Evolutionary conservation across 2,329 filamentous ascomycete species (phyloP), one percentile per base, ranked within the genome.

Genomic region (Nigrospora oryzae): DNA sequence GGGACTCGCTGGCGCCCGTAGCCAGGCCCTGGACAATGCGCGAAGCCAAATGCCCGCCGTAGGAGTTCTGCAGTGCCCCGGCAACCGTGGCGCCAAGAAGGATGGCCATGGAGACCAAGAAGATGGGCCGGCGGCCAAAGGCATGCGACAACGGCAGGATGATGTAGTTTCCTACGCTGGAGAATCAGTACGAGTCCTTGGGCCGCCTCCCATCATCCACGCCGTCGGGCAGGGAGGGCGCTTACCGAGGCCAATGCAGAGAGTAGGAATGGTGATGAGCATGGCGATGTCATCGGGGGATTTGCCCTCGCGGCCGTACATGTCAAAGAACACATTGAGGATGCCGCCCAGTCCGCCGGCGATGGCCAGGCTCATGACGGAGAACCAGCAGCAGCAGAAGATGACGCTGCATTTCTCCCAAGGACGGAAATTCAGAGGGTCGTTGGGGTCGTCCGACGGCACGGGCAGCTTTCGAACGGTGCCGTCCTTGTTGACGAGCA

Each of bases 311-410:
- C 55, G 50, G 1, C 46, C 44, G 40, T 66, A 67, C 8, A 62
- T 47, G 37, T 53, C 48, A 28, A 64, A 55, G 45, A 66, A 64
- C 14, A 58, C 52, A 1, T 52, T 53, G 11, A 68, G 51, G 31
- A 67, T 62, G 0, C 63, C 52, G 3, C 65, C 73, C 5, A 76
- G 61, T 45, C 73, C 73, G 57, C 73, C 71, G 38, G 75, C 66
- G 40, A 76, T 65, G 35, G 72, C 65, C 15, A 76, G 46, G 2
- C 52, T 53, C 46, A 59, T 56, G 39, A 59, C 31, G 49, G 46
- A 56, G 43, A 59, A 62, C 56, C 58, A 61, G 43, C 60, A 61
- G 44, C 56, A 60, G 36, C 52, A 47, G 13, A 50, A 36, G 1
- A 54, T 43, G 11, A 56, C 45, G 35, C 42, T 49, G 6, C 49